Evolutionary conservation across 768 basidiomycete species (phyloP), one percentile per base, ranked within the genome.

Genomic region (Lyophyllum atratum): DNA sequence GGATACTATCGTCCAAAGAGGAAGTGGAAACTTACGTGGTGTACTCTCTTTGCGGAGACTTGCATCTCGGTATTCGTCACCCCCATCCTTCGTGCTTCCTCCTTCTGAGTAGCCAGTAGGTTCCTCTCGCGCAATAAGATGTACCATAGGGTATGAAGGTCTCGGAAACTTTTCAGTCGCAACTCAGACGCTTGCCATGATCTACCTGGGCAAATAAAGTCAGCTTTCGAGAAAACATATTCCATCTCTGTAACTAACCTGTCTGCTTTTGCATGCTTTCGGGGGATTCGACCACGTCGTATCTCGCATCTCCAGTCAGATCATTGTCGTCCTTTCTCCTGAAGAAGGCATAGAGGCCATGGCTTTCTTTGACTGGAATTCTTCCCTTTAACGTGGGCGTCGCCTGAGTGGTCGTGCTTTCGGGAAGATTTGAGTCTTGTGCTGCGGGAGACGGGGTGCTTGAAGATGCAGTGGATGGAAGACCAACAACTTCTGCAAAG

Each of bases 121-220:
- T 98, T 99, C 3, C 91, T 83, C 72, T 99, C 97, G 61, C 93
- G 80, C 45, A 94, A 66, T 24, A 93, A 76, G 47, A 98, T 80
- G 70, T 96, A 98, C 96, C 97, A 99, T 34, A 99, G 79, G 9
- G 87, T 90, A 71, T 99, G 97, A 59, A 99, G 76, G 68, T 98
- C 95, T 58, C 85, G 83, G 78, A 98, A 98, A 60, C 86, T 91
- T 73, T 98, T 98, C 52, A 88, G 78, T 34, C 97, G 82, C 45
- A 99, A 80, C 67, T 98, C 97, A 10, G 84, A 79, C 7, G 94
- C 88, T 52, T 75, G 81, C 95, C 95, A 98, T 24, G 91, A 78
- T 51, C 96, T 85, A 39, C 95, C 96, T 95, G 66, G 10, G n/a
- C 56, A 58, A 56, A 54, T 33, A 34, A 2, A 26, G 14, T 59